Evolutionary conservation across 2,329 filamentous ascomycete genomes (phyloP).

Genomic region (Sordariomycetes sp.): DNA sequence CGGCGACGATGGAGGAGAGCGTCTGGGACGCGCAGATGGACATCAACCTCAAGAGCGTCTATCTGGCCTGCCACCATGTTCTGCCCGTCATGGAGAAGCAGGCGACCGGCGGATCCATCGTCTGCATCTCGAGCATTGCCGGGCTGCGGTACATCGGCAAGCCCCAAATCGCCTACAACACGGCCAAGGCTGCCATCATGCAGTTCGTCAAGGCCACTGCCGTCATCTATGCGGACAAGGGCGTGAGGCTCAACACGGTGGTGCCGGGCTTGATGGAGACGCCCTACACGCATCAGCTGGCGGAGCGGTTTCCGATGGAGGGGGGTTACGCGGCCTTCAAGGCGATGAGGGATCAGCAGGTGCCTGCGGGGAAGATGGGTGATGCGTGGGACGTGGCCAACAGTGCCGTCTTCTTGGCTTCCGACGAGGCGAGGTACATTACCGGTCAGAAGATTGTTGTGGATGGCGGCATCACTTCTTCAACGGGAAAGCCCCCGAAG

Average conservation of each 20-base stretch:
- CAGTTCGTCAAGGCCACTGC: conserved; percentile 40
- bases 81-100: conserved; percentile 46
- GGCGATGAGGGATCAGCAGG: conserved; percentile 41
- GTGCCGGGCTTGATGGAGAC: conserved; percentile 49
- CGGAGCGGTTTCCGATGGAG: conserved; percentile 30
- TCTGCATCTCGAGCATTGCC: conserved; percentile 41
- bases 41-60: conserved; percentile 47
- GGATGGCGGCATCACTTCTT: conserved; percentile 33
- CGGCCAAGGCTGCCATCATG: conserved; percentile 40
- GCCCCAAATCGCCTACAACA: conserved; percentile 43
- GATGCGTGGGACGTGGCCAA: conserved; percentile 51
- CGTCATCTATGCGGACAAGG: conserved; percentile 36
- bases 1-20: conserved; percentile 36
- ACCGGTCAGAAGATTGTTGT: conserved; percentile 46
- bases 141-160: conserved; percentile 39
- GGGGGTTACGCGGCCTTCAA: conserved; percentile 40
- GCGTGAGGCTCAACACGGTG: conserved; percentile 42
- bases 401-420: conserved; percentile 46
- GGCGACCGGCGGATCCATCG: conserved; percentile 24
- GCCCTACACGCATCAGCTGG: conserved; percentile 35
- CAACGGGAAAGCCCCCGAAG: conserved; percentile 20
- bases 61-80: conserved; percentile 40
- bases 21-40: conserved; percentile 43
- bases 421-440: conserved; percentile 49
- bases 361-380: conserved; percentile 50